Conservation (phyloP, 1,284 basidiomycete genomes). For the Crucibulum cyathiforme region DNA sequence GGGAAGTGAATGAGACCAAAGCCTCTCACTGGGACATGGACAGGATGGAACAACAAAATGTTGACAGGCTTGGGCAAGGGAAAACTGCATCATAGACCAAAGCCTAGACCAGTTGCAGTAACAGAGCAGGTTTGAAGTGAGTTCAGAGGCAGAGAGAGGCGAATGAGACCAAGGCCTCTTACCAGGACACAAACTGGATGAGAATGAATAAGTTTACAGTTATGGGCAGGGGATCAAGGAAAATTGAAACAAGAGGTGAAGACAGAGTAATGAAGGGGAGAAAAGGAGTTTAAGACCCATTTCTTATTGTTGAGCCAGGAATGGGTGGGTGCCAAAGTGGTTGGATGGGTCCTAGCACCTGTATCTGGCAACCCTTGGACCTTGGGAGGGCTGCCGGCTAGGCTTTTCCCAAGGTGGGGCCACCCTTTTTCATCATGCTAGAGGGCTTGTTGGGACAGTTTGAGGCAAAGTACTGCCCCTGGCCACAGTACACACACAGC, state of each 20-base stretch:
- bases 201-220: constrained; percentile 43
- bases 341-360: constrained; percentile 24
- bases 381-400: constrained; percentile 23
- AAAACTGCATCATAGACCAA: no score
- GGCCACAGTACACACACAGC: constrained; percentile 39
- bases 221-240: constrained; percentile 29
- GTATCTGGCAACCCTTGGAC: constrained; percentile 30
- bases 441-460: constrained; percentile 33
- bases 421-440: constrained; percentile 7
- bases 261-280: constrained; percentile 14
- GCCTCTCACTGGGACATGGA: no score
- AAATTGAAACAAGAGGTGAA: constrained; percentile 11
- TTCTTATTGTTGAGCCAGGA: constrained; percentile 11
- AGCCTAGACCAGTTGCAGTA: no score
- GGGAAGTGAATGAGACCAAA: no score
- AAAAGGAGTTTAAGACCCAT: constrained; percentile 8
- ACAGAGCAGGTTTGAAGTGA: no score
- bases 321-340: constrained; percentile 15
- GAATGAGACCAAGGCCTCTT: no score
- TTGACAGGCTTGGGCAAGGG: no score
- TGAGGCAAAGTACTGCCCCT: constrained; percentile 22
- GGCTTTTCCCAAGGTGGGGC: constrained; percentile 37
- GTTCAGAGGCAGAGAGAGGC: no score
- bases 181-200: no score
- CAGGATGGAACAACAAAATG: no score